phyloP scores from a whole-genome alignment of 1,284 basidiomycete genomes.

The Trametes polyzona region DNA sequence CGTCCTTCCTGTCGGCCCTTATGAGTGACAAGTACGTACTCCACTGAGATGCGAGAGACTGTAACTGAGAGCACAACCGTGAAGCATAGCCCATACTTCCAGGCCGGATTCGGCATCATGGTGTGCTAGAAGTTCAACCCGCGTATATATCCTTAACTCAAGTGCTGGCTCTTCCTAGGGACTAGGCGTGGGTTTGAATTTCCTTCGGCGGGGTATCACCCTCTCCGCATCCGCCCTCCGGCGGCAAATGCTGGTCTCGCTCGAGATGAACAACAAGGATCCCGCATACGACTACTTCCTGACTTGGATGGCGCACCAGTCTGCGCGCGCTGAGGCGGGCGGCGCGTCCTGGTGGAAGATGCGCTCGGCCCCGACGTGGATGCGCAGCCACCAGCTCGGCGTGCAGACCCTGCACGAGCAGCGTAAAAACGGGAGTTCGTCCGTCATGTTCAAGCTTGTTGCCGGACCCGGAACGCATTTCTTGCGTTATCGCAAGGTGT shows the following conservation, averaged over 20 bases:
- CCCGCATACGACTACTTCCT: constrained; percentile 97
- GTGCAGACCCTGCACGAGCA: constrained; percentile 93
- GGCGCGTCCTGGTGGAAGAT: constrained; percentile 33
- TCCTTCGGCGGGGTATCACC: constrained; percentile 72
- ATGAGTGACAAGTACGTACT: constrained; percentile 29
- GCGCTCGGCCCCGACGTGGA: constrained; percentile 49
- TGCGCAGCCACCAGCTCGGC: constrained; percentile 89
- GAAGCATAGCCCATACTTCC: constrained; percentile 85
- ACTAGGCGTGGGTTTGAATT: constrained; percentile 81
- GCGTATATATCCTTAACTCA: not conserved
- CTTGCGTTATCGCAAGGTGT: constrained; percentile 87
- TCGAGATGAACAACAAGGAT: constrained; percentile 98
- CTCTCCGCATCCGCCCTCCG: constrained; percentile 79
- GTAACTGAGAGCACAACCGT: constrained; percentile 18
- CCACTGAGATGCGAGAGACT: not conserved
- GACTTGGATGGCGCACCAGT: constrained; percentile 89
- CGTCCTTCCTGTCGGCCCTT: constrained; percentile 24
- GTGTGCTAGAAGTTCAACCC: constrained; percentile 49
- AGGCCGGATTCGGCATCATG: constrained; percentile 96
- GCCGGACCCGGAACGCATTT: constrained; percentile 96
- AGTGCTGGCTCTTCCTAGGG: constrained; percentile 54
- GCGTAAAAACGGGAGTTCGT: constrained; percentile 86
- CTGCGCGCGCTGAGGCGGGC: constrained; percentile 40
- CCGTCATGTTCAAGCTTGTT: constrained; percentile 89
- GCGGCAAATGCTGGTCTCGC: constrained; percentile 89